A percentile compares a stretch with the other conserved stretches of the same genome.
Evolutionary conservation across 1,284 basidiomycete genomes (phyloP).

Genomic region (Golubevia sp.): DNA sequence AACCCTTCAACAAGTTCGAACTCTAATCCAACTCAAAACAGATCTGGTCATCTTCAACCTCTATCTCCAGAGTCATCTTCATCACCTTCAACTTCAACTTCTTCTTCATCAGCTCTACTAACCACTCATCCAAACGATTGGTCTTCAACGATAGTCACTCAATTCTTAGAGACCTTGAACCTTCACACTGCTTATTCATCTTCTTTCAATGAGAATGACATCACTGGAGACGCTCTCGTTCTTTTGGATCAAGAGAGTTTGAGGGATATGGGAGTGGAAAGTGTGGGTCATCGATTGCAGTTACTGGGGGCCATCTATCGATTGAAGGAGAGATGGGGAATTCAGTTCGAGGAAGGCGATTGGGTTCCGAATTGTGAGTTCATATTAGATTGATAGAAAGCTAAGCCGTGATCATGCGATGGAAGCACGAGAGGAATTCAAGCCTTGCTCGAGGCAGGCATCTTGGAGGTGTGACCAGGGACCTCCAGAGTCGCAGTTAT

Average conservation of each 20-base stretch:
- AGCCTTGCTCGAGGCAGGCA: too few relatives aligned
- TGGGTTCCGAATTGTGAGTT: constrained; percentile 36
- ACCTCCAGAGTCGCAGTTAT: too few relatives aligned
- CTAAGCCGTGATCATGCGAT: neutral
- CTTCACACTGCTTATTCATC: constrained; percentile 20
- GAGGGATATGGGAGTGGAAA: constrained; percentile 47
- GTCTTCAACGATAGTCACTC: constrained; percentile 33
- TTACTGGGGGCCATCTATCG: constrained; percentile 46
- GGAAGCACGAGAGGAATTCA: too few relatives aligned
- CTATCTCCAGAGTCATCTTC: too few relatives aligned
- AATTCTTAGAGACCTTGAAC: constrained; percentile 38
- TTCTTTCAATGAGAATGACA: constrained; percentile 33
- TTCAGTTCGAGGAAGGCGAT: constrained; percentile 52
- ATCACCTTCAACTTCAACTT: too few relatives aligned
- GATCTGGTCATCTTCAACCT: too few relatives aligned
- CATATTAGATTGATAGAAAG: too few relatives aligned
- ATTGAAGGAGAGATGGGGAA: constrained; percentile 41
- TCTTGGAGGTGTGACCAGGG: too few relatives aligned
- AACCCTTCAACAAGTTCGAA: too few relatives aligned
- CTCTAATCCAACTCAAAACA: too few relatives aligned
- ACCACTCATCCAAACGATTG: constrained; percentile 44
- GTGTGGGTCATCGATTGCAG: constrained; percentile 49
- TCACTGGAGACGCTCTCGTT: constrained; percentile 53
- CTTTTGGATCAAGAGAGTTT: constrained; percentile 53
- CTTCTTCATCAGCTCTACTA: too few relatives aligned